A percentile compares a stretch with the other conserved stretches of the same genome.
These are phyloP conservation scores for Chaetomium tenue DNA, from an alignment of 495 filamentous ascomycete genomes.

Conservation along the genomic window DNA sequence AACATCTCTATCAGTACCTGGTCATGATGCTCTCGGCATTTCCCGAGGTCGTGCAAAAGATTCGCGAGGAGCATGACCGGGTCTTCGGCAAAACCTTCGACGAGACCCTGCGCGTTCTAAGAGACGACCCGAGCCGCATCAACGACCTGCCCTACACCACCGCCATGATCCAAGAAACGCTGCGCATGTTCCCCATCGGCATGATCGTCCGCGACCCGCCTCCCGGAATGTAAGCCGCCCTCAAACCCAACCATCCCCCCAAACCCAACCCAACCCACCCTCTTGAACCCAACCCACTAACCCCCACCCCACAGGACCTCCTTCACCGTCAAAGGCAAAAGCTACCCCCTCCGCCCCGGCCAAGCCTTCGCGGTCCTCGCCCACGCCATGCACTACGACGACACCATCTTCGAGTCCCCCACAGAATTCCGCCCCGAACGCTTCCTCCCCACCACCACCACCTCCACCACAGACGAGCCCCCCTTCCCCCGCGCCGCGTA, in stretches of 20 bases:
- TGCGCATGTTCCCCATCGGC: slow-evolving; percentile 23
- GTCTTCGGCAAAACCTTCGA: slow-evolving; percentile 18
- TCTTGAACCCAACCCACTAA: not conserved
- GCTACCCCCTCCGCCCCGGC: not conserved
- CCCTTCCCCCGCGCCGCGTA: slow-evolving; percentile 13
- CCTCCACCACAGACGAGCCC: not conserved
- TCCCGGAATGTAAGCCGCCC: slow-evolving; percentile 15
- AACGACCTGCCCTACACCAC: slow-evolving; percentile 25
- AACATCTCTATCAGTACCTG: slow-evolving; percentile 4
- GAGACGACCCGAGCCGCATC: not conserved
- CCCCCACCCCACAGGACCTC: not conserved
- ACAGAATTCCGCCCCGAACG: slow-evolving; percentile 15
- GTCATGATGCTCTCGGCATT: slow-evolving; percentile 19
- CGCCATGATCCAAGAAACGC: slow-evolving; percentile 23
- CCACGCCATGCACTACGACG: not conserved
- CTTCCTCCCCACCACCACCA: not conserved
- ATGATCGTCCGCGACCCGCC: slow-evolving; percentile 14
- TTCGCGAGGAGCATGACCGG: slow-evolving; percentile 25
- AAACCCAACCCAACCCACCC: not conserved
- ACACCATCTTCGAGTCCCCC: not conserved
- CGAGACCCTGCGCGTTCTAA: not conserved
- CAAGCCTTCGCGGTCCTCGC: not conserved
- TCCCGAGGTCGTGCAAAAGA: slow-evolving; percentile 15
- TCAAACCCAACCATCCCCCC: not conserved
- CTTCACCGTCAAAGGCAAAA: not conserved